Percentiles rank a stretch among this genome's conserved stretches.
Conservation (phyloP, 345 rosid species). For the Euphorbia lathyris region DNA sequence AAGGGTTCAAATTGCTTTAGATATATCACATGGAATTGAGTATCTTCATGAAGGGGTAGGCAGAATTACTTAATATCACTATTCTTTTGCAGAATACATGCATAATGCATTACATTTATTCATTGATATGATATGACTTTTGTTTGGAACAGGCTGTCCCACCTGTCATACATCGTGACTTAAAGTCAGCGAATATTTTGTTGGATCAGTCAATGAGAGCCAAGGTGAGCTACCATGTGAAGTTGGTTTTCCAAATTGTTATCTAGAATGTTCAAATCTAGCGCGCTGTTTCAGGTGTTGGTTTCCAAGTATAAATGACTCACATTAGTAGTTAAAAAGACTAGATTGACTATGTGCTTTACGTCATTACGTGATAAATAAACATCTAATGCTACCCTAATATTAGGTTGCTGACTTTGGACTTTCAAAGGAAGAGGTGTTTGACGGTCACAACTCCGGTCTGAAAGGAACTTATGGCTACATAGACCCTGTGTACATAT, state of each 20-base stretch:
- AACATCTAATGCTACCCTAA: conserved; percentile 4
- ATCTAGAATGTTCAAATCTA: background rate
- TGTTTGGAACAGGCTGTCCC: conserved; percentile 71
- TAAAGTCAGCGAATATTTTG: conserved; percentile 90
- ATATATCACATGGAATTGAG: conserved; percentile 88
- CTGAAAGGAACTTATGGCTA: conserved; percentile 94
- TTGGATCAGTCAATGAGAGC: conserved; percentile 87
- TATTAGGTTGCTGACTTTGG: conserved; percentile 94
- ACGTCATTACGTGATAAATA: background rate
- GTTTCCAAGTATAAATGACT: background rate
- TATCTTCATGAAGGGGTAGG: conserved; percentile 93
- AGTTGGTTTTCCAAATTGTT: background rate
- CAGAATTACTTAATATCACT: conserved; percentile 3
- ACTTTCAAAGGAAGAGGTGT: conserved; percentile 80
- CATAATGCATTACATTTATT: conserved; percentile 4
- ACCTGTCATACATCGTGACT: conserved; percentile 89
- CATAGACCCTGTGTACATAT: conserved; percentile 78
- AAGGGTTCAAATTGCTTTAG: conserved; percentile 78
- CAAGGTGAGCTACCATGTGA: conserved; percentile 47
- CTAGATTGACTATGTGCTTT: background rate
- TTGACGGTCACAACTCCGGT: conserved; percentile 68
- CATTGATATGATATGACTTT: background rate
- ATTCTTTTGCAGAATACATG: background rate
- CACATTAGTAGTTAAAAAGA: background rate
- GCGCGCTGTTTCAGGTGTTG: background rate